These are phyloP conservation scores for Kodamaea lidongshanica DNA, from an alignment of 805 yeast genomes.

Conservation along the genomic window DNA sequence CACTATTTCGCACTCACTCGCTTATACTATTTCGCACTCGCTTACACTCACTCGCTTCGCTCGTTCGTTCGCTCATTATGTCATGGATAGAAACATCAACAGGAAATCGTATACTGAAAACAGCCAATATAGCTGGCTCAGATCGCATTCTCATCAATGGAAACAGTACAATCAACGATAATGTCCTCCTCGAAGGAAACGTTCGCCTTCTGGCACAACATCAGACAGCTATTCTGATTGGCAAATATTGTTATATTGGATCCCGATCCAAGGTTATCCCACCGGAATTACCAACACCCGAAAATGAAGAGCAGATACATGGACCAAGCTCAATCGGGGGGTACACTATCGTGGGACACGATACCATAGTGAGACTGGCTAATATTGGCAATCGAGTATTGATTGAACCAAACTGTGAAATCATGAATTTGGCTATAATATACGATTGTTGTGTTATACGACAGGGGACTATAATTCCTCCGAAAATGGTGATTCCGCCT, in stretches of 20 bases:
- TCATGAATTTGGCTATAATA: slow-evolving; percentile 34
- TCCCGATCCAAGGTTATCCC: slow-evolving; percentile 25
- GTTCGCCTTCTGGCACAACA: slow-evolving; percentile 13
- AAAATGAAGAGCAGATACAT: slow-evolving; percentile 8
- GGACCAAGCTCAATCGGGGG: slow-evolving; percentile 41
- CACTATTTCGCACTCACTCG: no score
- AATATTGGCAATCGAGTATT: slow-evolving; percentile 45
- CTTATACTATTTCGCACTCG: no score
- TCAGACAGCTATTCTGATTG: slow-evolving; percentile 33
- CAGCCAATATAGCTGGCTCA: slow-evolving; percentile 39
- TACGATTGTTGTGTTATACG: slow-evolving; percentile 49
- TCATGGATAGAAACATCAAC: slow-evolving; percentile 45
- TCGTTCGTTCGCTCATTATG: no score
- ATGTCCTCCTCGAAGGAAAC: slow-evolving; percentile 32
- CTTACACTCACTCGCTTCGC: no score
- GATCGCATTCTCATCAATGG: slow-evolving; percentile 42
- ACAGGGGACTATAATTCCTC: slow-evolving; percentile 36
- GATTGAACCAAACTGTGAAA: slow-evolving; percentile 36
- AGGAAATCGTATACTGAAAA: slow-evolving; percentile 45
- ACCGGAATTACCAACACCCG: slow-evolving; percentile 16
- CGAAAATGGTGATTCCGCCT: slow-evolving; percentile 44
- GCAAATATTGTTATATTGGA: slow-evolving; percentile 41
- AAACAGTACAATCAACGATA: slow-evolving; percentile 36
- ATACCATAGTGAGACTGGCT: slow-evolving; percentile 28
- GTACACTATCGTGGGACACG: slow-evolving; percentile 37